Percentiles rank a stretch among this genome's conserved stretches.
phyloP scores from a whole-genome alignment of 768 basidiomycete genomes.

The Calvatia gigantea region DNA sequence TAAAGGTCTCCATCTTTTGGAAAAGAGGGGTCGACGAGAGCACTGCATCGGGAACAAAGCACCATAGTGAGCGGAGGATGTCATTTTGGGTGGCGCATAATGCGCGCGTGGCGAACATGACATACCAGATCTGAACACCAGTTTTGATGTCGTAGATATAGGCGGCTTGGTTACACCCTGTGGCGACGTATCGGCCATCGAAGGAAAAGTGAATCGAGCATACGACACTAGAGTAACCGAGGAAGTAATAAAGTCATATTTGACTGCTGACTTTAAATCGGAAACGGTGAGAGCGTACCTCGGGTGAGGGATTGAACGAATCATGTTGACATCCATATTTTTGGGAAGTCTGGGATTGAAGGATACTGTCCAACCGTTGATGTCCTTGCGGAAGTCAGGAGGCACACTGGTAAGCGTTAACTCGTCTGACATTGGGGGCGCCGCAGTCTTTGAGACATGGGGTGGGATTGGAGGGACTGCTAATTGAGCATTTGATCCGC shows the following conservation, averaged over 20 bases:
- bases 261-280: neutral
- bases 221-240: conserved; percentile 36
- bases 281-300: conserved; percentile 44
- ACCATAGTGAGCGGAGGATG: neutral
- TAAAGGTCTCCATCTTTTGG: conserved; percentile 33
- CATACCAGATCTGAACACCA: conserved; percentile 80
- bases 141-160: conserved; percentile 94
- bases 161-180: conserved; percentile 93
- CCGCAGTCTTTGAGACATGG: neutral
- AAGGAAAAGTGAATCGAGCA: conserved; percentile 95
- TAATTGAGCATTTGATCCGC: neutral
- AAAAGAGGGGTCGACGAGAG: conserved; percentile 21
- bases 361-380: conserved; percentile 79
- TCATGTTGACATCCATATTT: conserved; percentile 66
- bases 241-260: neutral
- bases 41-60: neutral
- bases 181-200: conserved; percentile 90
- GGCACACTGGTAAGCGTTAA: conserved; percentile 42
- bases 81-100: neutral
- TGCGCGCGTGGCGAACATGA: conserved; percentile 1
- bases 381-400: conserved; percentile 58
- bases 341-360: conserved; percentile 76
- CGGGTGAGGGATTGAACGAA: conserved; percentile 80
- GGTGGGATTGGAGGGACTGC: neutral
- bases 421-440: conserved; percentile 27